phyloP scores from a whole-genome alignment of 495 filamentous ascomycete genomes.

The Aspergillus panamensis region DNA sequence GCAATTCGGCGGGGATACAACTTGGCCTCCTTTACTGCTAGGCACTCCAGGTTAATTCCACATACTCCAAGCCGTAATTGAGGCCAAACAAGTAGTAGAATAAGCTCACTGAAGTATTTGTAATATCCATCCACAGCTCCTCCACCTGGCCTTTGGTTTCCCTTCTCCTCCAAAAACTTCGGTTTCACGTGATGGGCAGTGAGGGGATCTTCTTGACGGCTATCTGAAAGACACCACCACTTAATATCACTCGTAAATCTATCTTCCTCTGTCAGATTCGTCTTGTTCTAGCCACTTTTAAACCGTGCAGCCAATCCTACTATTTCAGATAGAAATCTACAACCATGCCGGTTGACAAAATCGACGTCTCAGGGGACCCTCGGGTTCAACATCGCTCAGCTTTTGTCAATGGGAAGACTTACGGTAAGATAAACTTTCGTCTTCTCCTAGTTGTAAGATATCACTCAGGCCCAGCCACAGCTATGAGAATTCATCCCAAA shows the following conservation, averaged over 20 bases:
- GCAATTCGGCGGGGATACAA: conserved; percentile 1
- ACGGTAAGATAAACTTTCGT: conserved; percentile 40
- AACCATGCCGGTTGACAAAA: conserved; percentile 54
- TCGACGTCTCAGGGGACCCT: conserved; percentile 56
- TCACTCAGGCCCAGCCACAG: background rate
- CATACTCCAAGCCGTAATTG: background rate
- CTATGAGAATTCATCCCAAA: background rate
- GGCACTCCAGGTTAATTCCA: background rate
- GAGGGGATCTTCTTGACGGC: conserved; percentile 8
- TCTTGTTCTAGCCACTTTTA: background rate
- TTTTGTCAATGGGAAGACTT: conserved; percentile 59
- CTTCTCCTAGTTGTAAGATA: background rate
- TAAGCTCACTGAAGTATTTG: background rate
- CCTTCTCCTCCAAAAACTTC: background rate
- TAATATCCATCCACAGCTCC: background rate
- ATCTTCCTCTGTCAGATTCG: conserved; percentile 5
- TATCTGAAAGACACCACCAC: too few relatives aligned
- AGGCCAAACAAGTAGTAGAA: background rate
- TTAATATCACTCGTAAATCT: background rate
- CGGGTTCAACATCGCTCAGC: conserved; percentile 60
- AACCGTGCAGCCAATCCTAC: background rate
- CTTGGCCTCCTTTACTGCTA: too few relatives aligned
- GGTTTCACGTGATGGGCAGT: conserved; percentile 24
- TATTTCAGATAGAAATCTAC: background rate
- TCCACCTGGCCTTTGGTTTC: background rate